A percentile compares a stretch with the other conserved stretches of the same genome.
Evolutionary conservation across 345 rosid genomes (phyloP).

Genomic region (Citrus australasica): DNA sequence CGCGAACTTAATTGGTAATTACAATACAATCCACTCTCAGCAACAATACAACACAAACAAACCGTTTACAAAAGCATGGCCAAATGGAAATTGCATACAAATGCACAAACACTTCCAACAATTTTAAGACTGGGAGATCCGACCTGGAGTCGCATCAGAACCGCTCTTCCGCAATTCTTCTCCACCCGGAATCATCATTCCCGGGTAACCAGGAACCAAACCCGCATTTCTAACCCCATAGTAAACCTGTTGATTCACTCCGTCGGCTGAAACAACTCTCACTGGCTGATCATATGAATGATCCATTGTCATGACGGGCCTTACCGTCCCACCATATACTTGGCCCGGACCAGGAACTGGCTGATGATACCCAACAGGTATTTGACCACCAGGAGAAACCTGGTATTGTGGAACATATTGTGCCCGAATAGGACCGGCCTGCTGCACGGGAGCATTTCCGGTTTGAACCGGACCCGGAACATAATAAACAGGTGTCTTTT

Average conservation of each 20-base stretch:
- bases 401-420: constrained; percentile 57
- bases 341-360: constrained; percentile 49
- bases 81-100: neutral
- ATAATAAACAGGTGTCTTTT: constrained; percentile 62
- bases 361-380: constrained; percentile 68
- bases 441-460: constrained; percentile 51
- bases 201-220: constrained; percentile 49
- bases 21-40: too few relatives aligned
- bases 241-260: constrained; percentile 52
- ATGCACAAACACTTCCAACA: neutral
- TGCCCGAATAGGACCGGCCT: constrained; percentile 39
- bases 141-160: constrained; percentile 42
- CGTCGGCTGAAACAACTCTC: constrained; percentile 39
- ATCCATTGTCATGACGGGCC: constrained; percentile 42
- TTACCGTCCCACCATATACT: constrained; percentile 46
- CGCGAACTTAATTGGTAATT: neutral
- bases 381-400: constrained; percentile 35
- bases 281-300: constrained; percentile 30
- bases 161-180: constrained; percentile 47
- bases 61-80: neutral
- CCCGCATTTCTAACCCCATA: constrained; percentile 59
- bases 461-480: constrained; percentile 48
- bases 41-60: neutral
- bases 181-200: constrained; percentile 52
- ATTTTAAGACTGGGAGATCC: constrained; percentile 28